A percentile compares a stretch with the other conserved stretches of the same genome.
phyloP scores from a whole-genome alignment of 1,284 basidiomycete species.

The Marasmius tenuissimus region DNA sequence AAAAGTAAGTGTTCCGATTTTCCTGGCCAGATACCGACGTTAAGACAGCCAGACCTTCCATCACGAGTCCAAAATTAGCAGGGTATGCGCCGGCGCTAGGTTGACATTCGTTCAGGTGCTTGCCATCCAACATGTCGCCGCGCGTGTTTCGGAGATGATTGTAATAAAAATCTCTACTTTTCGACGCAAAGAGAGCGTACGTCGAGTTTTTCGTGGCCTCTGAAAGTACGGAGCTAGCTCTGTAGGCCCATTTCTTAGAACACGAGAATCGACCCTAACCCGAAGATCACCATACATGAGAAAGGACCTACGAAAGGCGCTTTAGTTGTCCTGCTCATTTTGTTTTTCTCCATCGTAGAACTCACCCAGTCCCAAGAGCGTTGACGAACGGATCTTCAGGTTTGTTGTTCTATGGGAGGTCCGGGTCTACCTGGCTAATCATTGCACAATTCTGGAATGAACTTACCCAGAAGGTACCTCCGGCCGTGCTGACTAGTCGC shows the following conservation, averaged over 20 bases:
- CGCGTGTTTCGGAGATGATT: background rate
- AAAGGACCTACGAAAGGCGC: background rate
- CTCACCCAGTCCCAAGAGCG: background rate
- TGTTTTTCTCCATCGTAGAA: background rate
- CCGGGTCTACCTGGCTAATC: no score
- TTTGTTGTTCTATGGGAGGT: background rate
- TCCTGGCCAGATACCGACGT: conserved; percentile 1
- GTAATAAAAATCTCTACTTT: background rate
- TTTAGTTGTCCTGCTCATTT: no score
- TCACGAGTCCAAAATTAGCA: conserved; percentile 6
- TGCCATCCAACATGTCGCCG: conserved; percentile 6
- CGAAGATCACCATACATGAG: background rate
- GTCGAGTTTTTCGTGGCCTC: background rate
- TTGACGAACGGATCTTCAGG: background rate
- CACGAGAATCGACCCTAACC: no score
- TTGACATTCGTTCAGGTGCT: conserved; percentile 3
- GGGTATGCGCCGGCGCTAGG: background rate
- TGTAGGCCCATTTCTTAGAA: background rate
- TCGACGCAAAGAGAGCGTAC: background rate
- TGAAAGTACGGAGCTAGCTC: background rate
- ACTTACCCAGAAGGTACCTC: conserved; percentile 3
- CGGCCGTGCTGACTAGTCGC: conserved; percentile 6
- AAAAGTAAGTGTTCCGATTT: no score
- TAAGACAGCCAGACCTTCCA: conserved; percentile 8
- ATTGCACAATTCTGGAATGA: no score